Conservation (phyloP, 139 green algal genomes). For the Volvox africanus region DNA sequence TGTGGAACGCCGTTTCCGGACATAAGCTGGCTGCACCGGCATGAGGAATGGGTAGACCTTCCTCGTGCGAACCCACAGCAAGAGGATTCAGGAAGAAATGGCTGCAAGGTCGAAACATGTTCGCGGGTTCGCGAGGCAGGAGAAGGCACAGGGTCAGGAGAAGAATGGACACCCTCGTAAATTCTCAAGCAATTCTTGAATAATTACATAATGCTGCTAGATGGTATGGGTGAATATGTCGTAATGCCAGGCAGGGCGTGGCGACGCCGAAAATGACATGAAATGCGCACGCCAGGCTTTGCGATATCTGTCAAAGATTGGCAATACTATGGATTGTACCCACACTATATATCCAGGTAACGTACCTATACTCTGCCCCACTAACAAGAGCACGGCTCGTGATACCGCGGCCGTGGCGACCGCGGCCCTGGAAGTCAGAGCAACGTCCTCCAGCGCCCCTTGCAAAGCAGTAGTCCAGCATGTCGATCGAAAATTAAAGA, state of each 20-base stretch:
- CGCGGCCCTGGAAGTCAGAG: not conserved
- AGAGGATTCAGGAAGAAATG: constrained; percentile 7
- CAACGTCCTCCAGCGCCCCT: not conserved
- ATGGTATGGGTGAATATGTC: not conserved
- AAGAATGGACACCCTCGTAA: not conserved
- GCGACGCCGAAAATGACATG: not conserved
- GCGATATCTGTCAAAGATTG: not conserved
- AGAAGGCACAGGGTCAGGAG: not conserved
- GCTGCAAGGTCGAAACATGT: not conserved
- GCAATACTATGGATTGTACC: not conserved
- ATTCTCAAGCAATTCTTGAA: not conserved
- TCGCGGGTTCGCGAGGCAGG: not conserved
- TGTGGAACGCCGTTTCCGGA: not conserved
- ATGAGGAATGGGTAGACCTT: not conserved
- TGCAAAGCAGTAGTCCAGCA: not conserved
- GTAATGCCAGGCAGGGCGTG: not conserved
- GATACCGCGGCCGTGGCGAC: not conserved
- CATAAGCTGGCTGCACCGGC: not conserved
- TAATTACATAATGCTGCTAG: not conserved
- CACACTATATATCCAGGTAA: too few species aligned
- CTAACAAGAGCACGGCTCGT: not conserved
- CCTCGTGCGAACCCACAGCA: not conserved
- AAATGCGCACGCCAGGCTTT: not conserved
- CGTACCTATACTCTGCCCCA: not conserved
- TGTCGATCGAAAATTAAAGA: not conserved